Percentiles rank a stretch among this genome's conserved stretches.
These are phyloP conservation scores for Lepidium africanum DNA, from an alignment of 345 rosid genomes.

Conservation along the genomic window DNA sequence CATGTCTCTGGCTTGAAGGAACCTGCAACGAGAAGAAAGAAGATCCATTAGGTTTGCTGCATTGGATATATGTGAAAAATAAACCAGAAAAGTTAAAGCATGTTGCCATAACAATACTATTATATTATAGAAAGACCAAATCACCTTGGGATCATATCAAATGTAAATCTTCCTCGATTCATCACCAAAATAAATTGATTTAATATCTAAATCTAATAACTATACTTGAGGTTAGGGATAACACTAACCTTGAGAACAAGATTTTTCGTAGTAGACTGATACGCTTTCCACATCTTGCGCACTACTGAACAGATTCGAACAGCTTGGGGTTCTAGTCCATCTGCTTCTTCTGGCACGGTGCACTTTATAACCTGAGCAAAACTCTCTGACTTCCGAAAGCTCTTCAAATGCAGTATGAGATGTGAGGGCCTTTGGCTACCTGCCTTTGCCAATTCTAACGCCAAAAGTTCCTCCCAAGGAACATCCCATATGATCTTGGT, in stretches of 20 bases:
- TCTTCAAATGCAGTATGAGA: constrained; percentile 83
- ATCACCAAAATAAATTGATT: not conserved
- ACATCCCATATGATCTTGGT: constrained; percentile 97
- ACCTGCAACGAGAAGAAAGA: constrained; percentile 43
- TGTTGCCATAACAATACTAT: not conserved
- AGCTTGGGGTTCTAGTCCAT: constrained; percentile 69
- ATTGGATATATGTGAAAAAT: not conserved
- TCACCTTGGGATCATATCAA: not conserved
- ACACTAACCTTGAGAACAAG: constrained; percentile 53
- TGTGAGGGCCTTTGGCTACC: constrained; percentile 72
- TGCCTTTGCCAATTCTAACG: constrained; percentile 94
- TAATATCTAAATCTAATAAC: not conserved
- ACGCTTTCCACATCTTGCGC: constrained; percentile 76
- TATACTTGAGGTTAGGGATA: not conserved
- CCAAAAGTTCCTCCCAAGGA: constrained; percentile 89
- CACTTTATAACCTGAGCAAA: constrained; percentile 89
- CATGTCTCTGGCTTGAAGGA: constrained; percentile 87
- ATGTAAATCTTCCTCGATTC: not conserved
- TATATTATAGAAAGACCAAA: not conserved
- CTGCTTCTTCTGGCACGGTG: constrained; percentile 45
- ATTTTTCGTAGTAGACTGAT: constrained; percentile 57
- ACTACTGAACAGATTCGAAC: constrained; percentile 73
- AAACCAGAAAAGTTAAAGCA: not conserved
- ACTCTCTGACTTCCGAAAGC: constrained; percentile 69
- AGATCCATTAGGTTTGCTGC: not conserved